Evolutionary conservation across 2,329 filamentous ascomycete species (phyloP).

Genomic region (Trichocomaceae sp.): DNA sequence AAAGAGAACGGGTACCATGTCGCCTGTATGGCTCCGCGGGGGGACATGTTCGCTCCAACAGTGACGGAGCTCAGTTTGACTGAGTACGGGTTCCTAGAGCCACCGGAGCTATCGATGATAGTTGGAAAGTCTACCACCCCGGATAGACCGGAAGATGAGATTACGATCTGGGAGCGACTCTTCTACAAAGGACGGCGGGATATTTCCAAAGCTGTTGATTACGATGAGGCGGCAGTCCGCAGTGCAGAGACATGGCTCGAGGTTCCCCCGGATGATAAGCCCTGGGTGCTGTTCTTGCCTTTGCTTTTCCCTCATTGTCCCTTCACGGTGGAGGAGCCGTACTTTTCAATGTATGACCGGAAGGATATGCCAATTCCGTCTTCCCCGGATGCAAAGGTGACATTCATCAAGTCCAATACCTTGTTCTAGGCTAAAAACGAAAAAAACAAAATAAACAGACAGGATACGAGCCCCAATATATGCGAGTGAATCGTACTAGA

Average conservation of each 20-base stretch:
- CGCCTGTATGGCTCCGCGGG: constrained; percentile 32
- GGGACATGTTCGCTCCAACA: constrained; percentile 36
- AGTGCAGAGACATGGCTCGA: constrained; percentile 42
- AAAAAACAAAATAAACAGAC: constrained; percentile 26
- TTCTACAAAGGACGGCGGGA: constrained; percentile 37
- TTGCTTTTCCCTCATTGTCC: constrained; percentile 40
- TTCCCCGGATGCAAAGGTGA: background rate
- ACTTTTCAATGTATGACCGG: constrained; percentile 43
- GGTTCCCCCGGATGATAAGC: constrained; percentile 30
- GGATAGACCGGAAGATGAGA: constrained; percentile 9
- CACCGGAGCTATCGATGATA: constrained; percentile 8
- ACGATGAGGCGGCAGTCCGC: constrained; percentile 41
- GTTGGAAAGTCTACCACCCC: constrained; percentile 23
- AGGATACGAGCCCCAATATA: constrained; percentile 40
- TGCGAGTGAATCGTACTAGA: constrained; percentile 29
- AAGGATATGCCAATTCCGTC: constrained; percentile 9
- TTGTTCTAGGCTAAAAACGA: background rate
- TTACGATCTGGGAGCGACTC: background rate
- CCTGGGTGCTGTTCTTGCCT: constrained; percentile 6
- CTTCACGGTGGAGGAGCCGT: constrained; percentile 45
- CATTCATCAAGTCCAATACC: background rate
- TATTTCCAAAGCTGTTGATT: constrained; percentile 35
- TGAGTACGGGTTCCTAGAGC: constrained; percentile 42
- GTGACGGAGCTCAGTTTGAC: constrained; percentile 41
- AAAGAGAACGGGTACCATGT: constrained; percentile 44